Evolutionary conservation across 495 filamentous ascomycete species (phyloP), one percentile per base, ranked within the genome.

Genomic region (Annulohypoxylon bovei): DNA sequence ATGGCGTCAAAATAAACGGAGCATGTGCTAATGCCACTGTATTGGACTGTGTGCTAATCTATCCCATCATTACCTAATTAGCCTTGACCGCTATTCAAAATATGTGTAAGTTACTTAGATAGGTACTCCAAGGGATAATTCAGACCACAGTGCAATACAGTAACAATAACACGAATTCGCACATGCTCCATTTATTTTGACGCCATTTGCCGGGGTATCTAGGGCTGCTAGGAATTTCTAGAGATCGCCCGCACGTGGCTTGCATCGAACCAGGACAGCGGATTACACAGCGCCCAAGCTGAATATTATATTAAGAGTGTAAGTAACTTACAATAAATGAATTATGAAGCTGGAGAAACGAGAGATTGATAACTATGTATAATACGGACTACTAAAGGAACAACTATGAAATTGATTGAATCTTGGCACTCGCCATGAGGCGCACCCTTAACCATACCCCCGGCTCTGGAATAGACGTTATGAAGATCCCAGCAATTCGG

Each of bases 201-300:
- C n/a, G n/a, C n/a, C n/a, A n/a, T n/a, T n/a, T n/a, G n/a, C n/a
- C n/a, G n/a, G 69, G 69, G 64, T 68, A 67, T 58, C 57, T 39
- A 47, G 52, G 42, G 46, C 37, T 58, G 16, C 62, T 53, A 59
- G 58, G 57, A 40, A 54, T 60, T 61, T 42, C 20, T 23, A 57
- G 6, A 49, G 65, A 72, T 72, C 70, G 46, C 47, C 64, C 22
- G 47, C 65, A 68, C 65, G 61, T 72, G 70, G 70, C 70, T 72
- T 72, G 56, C 65, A 65, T 62, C 27, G 60, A 65, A 42, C 70
- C 70, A 65, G 55, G 33, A 12, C 70, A 18, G 18, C 42, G 70
- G 70, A 65, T 65, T 68, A 23, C 64, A 65, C 57, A 56, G 55
- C 20, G 46, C 54, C 46, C 49, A 20, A 68, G 59, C 60, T 55